These are phyloP conservation scores for Hypoxylon sp. DNA, from an alignment of 2,329 filamentous ascomycete genomes.

Conservation along the genomic window DNA sequence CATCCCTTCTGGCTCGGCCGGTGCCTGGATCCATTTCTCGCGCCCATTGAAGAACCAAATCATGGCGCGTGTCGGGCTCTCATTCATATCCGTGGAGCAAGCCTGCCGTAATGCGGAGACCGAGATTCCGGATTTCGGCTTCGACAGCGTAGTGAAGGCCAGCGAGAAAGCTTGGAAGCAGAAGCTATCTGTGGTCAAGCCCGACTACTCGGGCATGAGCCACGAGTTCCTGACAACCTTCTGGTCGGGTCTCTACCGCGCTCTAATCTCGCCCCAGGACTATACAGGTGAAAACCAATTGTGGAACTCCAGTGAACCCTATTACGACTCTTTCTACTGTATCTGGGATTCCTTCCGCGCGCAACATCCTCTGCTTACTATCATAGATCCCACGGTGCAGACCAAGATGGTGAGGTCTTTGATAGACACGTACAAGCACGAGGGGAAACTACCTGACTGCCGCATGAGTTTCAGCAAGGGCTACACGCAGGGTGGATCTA, in stretches of 20 bases:
- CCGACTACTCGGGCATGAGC: constrained; percentile 68
- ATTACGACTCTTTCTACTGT: constrained; percentile 77
- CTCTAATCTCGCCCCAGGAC: constrained; percentile 79
- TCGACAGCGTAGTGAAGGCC: constrained; percentile 66
- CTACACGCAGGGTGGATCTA: constrained; percentile 81
- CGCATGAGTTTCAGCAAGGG: constrained; percentile 83
- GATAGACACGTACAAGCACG: constrained; percentile 78
- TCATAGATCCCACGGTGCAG: constrained; percentile 76
- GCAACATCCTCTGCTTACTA: constrained; percentile 78
- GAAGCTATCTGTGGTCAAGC: constrained; percentile 71
- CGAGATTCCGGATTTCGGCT: constrained; percentile 76
- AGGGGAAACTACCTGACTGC: constrained; percentile 77
- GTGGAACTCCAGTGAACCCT: constrained; percentile 77
- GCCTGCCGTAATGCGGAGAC: constrained; percentile 77
- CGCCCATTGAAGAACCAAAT: constrained; percentile 62
- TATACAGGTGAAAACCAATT: constrained; percentile 81
- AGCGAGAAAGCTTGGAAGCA: constrained; percentile 72
- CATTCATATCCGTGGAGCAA: constrained; percentile 75
- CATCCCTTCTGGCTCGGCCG: constrained; percentile 58
- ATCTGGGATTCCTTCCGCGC: constrained; percentile 83
- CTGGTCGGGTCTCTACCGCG: constrained; percentile 78
- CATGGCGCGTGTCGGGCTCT: constrained; percentile 77
- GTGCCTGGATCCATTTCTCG: constrained; percentile 75
- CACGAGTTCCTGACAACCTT: constrained; percentile 72
- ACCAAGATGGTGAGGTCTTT: constrained; percentile 78